Conservation (phyloP, 1,284 basidiomycete genomes). For the Ustilago lituana region DNA sequence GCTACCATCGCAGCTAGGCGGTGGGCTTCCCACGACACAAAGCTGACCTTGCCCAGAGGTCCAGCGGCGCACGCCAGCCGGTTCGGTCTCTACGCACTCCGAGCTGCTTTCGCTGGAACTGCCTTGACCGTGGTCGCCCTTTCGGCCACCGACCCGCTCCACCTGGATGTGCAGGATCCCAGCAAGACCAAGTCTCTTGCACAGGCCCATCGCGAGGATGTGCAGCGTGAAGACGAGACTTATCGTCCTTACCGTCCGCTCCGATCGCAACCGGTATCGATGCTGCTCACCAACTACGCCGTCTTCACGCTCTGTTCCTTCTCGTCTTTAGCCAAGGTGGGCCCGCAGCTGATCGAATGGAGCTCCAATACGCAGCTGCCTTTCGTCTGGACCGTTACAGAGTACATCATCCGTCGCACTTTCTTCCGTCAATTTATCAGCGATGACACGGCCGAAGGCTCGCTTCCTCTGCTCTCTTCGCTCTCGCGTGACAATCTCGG, state of each 20-base stretch:
- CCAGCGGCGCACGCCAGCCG: not conserved
- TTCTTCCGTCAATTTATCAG: constrained; percentile 93
- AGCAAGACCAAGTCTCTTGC: constrained; percentile 20
- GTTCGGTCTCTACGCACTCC: constrained; percentile 12
- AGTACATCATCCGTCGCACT: constrained; percentile 79
- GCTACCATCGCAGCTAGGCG: constrained; percentile 4
- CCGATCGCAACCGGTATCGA: constrained; percentile 43
- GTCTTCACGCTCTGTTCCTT: constrained; percentile 84
- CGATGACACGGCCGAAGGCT: constrained; percentile 80
- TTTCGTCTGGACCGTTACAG: constrained; percentile 75
- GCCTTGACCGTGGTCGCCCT: constrained; percentile 22
- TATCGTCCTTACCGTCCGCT: constrained; percentile 39
- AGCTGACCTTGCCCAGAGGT: not conserved
- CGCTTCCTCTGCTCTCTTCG: constrained; percentile 74
- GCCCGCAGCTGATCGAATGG: constrained; percentile 76
- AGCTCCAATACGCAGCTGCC: constrained; percentile 75
- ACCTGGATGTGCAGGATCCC: constrained; percentile 24
- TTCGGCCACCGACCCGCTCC: constrained; percentile 25
- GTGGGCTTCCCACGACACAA: constrained; percentile 13
- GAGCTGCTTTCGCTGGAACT: constrained; percentile 26
- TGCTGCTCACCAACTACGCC: constrained; percentile 76
- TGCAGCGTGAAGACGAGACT: constrained; percentile 36
- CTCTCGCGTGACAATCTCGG: constrained; percentile 75
- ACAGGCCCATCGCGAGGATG: constrained; percentile 27
- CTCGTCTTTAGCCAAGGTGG: constrained; percentile 79